These are phyloP conservation scores for Tulasnella calospora DNA, from an alignment of 768 basidiomycete species.

Conservation along the genomic window DNA sequence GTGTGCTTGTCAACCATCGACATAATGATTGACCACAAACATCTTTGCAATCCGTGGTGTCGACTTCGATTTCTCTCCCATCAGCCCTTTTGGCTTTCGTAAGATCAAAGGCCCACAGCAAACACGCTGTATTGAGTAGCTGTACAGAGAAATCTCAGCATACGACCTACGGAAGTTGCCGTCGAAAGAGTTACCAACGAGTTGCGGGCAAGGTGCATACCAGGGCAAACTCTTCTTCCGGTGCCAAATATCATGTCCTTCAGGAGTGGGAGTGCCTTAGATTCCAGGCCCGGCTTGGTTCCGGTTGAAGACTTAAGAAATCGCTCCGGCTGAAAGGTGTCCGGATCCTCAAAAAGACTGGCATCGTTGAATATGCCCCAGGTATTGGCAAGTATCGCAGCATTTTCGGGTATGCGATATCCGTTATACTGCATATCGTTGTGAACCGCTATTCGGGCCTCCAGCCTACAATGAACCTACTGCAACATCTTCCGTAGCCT, in stretches of 20 bases:
- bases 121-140: not conserved
- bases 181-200: not conserved
- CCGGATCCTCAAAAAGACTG: conserved; percentile 47
- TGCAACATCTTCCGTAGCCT: not conserved
- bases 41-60: not conserved
- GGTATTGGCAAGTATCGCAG: conserved; percentile 19
- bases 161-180: not conserved
- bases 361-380: conserved; percentile 42
- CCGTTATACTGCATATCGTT: conserved; percentile 13
- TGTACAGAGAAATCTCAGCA: not conserved
- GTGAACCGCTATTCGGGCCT: not conserved
- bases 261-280: not conserved
- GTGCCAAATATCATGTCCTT: conserved; percentile 8
- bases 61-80: not conserved
- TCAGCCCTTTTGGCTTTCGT: not conserved
- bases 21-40: not conserved
- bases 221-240: conserved; percentile 11
- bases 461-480: not conserved
- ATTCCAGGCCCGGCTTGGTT: not conserved
- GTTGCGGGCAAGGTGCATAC: not conserved
- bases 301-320: conserved; percentile 35
- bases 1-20: not conserved
- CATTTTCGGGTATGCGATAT: conserved; percentile 25
- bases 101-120: conserved; percentile 11
- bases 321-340: conserved; percentile 47